Evolutionary conservation across 192 early-diverging fungal species (phyloP), one percentile per base, ranked within the genome.

Genomic region (Borealophlyctis nickersoniae): DNA sequence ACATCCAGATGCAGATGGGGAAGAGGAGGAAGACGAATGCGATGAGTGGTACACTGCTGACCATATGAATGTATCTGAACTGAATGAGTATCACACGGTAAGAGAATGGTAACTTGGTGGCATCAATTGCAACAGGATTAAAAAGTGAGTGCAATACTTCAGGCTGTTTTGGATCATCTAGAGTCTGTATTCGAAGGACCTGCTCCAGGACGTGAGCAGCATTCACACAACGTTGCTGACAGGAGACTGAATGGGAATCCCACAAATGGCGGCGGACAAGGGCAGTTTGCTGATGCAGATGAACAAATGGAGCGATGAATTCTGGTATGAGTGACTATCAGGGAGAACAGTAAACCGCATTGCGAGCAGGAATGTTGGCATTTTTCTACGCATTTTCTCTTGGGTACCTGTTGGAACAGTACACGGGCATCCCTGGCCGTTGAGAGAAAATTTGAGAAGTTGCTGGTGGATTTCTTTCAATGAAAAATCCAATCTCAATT

Each of bases 1-100:
- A 0, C 88, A 89, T 55, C 88, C 86, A n/a, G 88, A 89, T 60
- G 67, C 76, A 49, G 76, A 81, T 28, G 71, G 65, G 56, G 70
- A 71, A 32, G 72, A 77, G 5, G 67, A 76, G 32, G 73, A 72
- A 0, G 73, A 61, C 4, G 49, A 70, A 1, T 52, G 62, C 54
- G 70, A 77, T 49, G 52, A 60, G 60, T 28, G 34, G 30, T 63
- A 55, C 30, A 27, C 67, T 28, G 36, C 60, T 33, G 60, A 69
- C 5, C n/a, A n/a, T n/a, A 34, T 48, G 31, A 19, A 55, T 16
- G 39, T 13, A 19, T 29, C n/a, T 30, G 67, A 69, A 33, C 27
- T 69, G 35, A 69, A 55, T 35, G 67, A 56, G 22, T 34, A 56
- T n/a, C 67, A 69, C 29, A n/a, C 35, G 56, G 63, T 65, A 65